Base-by-base conservation (phyloP, 2,329 filamentous ascomycete species). In the Aspergillus tamarii region DNA sequence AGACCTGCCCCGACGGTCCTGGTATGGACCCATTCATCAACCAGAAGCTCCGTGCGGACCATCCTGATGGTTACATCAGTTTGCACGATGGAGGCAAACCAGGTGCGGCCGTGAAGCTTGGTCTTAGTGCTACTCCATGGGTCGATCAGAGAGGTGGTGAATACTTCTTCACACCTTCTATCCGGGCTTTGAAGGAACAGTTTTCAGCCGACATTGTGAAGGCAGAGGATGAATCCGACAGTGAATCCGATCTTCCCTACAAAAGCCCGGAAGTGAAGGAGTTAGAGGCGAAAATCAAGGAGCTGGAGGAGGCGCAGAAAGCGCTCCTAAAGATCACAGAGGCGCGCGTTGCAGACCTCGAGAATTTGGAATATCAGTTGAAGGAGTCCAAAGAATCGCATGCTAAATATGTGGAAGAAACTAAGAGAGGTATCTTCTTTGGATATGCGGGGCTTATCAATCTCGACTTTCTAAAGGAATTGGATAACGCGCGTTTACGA, bases 161-260 rank as follows among this genome's bases (percentile, higher is more conserved):
- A 62, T 83, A 83, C 60, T 82, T 83, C 73, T 83, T 83, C 67
- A 75, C 78, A 28, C 81, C 81, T 8, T 81, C 78, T 2, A 76
- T 83, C n/a, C 1, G 12, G 4, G 52, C 52, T 0, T 55, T 55
- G 52, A 39, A 5, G n/a, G 52, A 53, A 6, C 26, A 53, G 6
- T 53, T 53, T 32, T 53, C 50, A 30, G 10, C 50, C 50, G 50
- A 41, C 16, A 41, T 0, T 4, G 16, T n/a, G 5, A 41, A n/a
- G 0, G 0, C 16, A 41, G 12, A n/a, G n/a, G 19, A 7, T n/a
- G 16, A 41, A 9, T 19, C 3, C 19, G 39, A n/a, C 4, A 3
- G 16, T n/a, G 16, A 41, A 9, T 19, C 3, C 19, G 39, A 41
- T 4, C 5, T 1, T n/a, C 36, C 36, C 16, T 16, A 14, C 6